A percentile compares a stretch with the other conserved stretches of the same genome.
Evolutionary conservation across 768 basidiomycete species (phyloP).

Genomic region (Leccinellum rugosiceps): DNA sequence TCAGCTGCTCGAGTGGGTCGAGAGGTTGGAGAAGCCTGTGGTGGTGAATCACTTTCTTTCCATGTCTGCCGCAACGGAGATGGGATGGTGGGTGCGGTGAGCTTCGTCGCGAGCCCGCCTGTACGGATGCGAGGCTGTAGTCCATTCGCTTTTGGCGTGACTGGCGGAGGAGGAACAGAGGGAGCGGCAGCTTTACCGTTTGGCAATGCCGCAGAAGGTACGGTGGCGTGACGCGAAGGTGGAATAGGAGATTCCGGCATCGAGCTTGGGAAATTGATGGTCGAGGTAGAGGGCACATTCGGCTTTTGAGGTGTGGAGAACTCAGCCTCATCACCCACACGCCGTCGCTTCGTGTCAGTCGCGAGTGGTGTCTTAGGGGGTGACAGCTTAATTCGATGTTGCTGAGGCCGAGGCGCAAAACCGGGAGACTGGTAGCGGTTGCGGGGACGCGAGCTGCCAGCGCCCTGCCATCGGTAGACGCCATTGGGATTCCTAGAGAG

Average conservation of each 20-base stretch:
- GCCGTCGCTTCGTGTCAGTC: conserved; percentile 59
- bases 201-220: conserved; percentile 26
- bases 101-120: conserved; percentile 40
- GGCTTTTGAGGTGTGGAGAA: conserved; percentile 34
- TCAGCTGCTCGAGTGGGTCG: conserved; percentile 63
- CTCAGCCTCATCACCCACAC: conserved; percentile 47
- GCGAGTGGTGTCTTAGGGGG: conserved; percentile 36
- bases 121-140: conserved; percentile 38
- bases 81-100: conserved; percentile 61
- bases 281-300: conserved; percentile 26
- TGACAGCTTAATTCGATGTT: conserved; percentile 43
- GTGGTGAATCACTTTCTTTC: conserved; percentile 44
- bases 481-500: conserved; percentile 75
- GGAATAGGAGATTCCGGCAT: conserved; percentile 33
- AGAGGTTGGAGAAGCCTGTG: conserved; percentile 30
- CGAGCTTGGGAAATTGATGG: conserved; percentile 20
- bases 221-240: conserved; percentile 26
- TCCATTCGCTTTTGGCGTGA: conserved; percentile 28
- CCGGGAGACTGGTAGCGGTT: conserved; percentile 75
- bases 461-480: conserved; percentile 69
- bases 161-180: conserved; percentile 19
- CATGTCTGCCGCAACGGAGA: conserved; percentile 77
- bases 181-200: conserved; percentile 25
- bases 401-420: conserved; percentile 54
- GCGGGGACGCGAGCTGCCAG: conserved; percentile 62